Base-by-base conservation (phyloP, 2,329 filamentous ascomycete genomes). In the Endocalyx cinctus region DNA sequence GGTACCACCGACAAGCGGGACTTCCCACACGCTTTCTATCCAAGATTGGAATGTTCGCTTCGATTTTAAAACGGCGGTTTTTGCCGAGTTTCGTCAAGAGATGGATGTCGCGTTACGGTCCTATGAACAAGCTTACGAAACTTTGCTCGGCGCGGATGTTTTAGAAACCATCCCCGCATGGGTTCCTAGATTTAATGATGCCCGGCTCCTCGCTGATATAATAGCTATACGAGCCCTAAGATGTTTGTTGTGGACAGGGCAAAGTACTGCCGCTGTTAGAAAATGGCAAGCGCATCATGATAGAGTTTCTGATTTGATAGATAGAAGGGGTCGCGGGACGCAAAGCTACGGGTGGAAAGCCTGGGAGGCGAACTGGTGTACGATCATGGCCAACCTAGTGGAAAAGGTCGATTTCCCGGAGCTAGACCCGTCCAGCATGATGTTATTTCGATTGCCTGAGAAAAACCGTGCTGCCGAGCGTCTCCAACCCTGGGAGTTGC, bases 11-110 rank as follows among this genome's bases (percentile, higher is more conserved):
- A 90, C 86, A 0, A 80, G 74, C 14, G 87, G 86, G 17, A 94
- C 87, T 2, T 94, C 88, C 1, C 85, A 92, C 51, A 87, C 84
- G 0, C 63, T 96, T n/a, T 85, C 88, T 2, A 68, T 82, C 8
- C 80, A 87, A 26, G 89, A 87, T 4, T 98, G 90, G 92, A 88
- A 87, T 51, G 82, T 94, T 33, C 82, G 90, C 12, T 96, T 96
- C 59, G 90, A 98, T 52, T 88, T 94, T 65, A 98, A 98, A 57
- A 73, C 89, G 13, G 90, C 83, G 6, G 70, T 95, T 0, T 86
- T 97, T 53, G 87, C 89, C 17, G 90, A 97, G 54, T 96, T 94
- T 46, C 78, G 92, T 7, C 86, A 94, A 54, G 92, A 97, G 57
- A 86, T 90, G 72, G 90, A 96, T 53, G 80, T 79, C 15, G 88